A percentile compares a stretch with the other conserved stretches of the same genome.
These are phyloP conservation scores for sorghum (Sorghum bicolor) DNA, from an alignment of 176 grass and related monocot genomes.

Conservation along the genomic window Sorghum_bicolor_NCBIv3 NC_012872.2:63685001-63685500, in stretches of 20 bases:
- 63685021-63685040: not conserved
- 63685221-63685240: slow-evolving; percentile 66
- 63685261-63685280: slow-evolving; percentile 66
- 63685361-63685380: not conserved
- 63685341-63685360: slow-evolving; percentile 54
- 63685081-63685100: not conserved
- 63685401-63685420: slow-evolving; percentile 8
- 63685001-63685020: not conserved
- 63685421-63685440: not conserved
- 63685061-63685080: not conserved
- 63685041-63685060: not conserved
- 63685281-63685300: slow-evolving; percentile 84
- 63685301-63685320: slow-evolving; percentile 12
- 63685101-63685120: not conserved
- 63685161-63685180: not conserved
- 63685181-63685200: slow-evolving; percentile 67
- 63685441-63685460: slow-evolving; percentile 38
- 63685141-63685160: slow-evolving; percentile 11
- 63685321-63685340: slow-evolving; percentile 66
- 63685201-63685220: slow-evolving; percentile 66
- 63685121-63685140: not conserved
- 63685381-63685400: not conserved
- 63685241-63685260: slow-evolving; percentile 83
- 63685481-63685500: slow-evolving; percentile 17
- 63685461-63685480: slow-evolving; percentile 36